These are phyloP conservation scores for Ogataea neopini DNA, from an alignment of 805 yeast species.

Conservation along the genomic window DNA sequence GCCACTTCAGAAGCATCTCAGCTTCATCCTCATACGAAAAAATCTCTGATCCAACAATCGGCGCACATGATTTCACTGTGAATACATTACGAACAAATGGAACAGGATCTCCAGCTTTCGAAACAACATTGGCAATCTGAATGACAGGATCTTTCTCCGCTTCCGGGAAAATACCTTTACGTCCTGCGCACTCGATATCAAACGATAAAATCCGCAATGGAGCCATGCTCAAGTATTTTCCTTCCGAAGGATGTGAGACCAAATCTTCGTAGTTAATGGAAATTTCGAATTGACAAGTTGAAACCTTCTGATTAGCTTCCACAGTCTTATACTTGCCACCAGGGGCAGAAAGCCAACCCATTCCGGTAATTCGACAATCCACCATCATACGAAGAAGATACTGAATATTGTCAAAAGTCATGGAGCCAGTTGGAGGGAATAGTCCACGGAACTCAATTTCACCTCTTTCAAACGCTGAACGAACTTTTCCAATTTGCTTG, in stretches of 20 bases:
- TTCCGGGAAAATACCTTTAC: constrained; percentile 96
- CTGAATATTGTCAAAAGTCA: constrained; percentile 88
- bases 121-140: constrained; percentile 95
- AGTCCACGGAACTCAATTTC: constrained; percentile 63
- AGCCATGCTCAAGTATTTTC: constrained; percentile 90
- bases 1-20: constrained; percentile 86
- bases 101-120: constrained; percentile 73
- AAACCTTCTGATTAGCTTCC: constrained; percentile 41
- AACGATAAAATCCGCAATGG: constrained; percentile 91
- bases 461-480: constrained; percentile 85
- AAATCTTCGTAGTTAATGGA: constrained; percentile 65
- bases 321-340: constrained; percentile 61
- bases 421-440: constrained; percentile 58
- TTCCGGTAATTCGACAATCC: constrained; percentile 89
- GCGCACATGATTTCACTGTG: constrained; percentile 86
- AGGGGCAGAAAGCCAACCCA: constrained; percentile 96
- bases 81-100: constrained; percentile 96
- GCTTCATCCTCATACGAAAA: constrained; percentile 72
- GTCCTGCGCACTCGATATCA: constrained; percentile 98
- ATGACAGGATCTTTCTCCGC: constrained; percentile 91
- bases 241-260: constrained; percentile 83
- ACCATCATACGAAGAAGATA: constrained; percentile 85
- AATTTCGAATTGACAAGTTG: constrained; percentile 87
- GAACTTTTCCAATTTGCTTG: constrained; percentile 60
- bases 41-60: constrained; percentile 92